Conservation (phyloP, 495 filamentous ascomycete species). For the Hypoxylon crocopeplum region DNA sequence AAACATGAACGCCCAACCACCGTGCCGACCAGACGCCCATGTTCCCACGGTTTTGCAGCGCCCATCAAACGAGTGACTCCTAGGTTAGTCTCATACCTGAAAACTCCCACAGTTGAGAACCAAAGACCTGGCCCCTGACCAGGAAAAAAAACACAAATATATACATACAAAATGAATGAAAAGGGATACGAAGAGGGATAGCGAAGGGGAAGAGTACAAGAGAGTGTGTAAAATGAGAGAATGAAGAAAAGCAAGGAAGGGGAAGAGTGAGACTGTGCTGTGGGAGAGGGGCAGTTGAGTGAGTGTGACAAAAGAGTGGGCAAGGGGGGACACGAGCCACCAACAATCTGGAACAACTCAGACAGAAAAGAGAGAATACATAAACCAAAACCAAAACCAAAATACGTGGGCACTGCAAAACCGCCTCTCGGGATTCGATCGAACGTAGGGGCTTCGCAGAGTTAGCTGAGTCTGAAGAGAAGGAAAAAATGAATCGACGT, state of each 20-base stretch:
- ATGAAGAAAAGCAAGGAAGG: too few species aligned
- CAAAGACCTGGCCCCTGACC: too few species aligned
- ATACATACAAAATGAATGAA: too few species aligned
- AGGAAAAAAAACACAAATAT: too few species aligned
- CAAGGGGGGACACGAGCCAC: background rate
- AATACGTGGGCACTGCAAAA: conserved; percentile 33
- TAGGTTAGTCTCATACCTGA: background rate
- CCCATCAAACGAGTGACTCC: conserved; percentile 12
- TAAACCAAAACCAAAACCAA: conserved; percentile 1
- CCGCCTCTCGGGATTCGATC: conserved; percentile 10
- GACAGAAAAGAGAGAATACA: background rate
- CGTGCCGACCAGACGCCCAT: background rate
- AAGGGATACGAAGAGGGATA: too few species aligned
- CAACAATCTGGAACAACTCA: too few species aligned
- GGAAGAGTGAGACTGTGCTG: too few species aligned
- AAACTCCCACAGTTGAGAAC: background rate
- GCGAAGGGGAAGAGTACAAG: too few species aligned
- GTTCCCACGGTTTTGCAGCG: conserved; percentile 24
- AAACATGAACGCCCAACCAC: too few species aligned
- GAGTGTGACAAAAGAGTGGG: too few species aligned
- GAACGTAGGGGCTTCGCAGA: background rate
- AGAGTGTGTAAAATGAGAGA: too few species aligned
- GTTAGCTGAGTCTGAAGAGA: background rate
- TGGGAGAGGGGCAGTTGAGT: background rate
- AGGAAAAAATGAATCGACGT: background rate